phyloP scores from a whole-genome alignment of 139 green algal species.

The Pleodorina starrii region DNA sequence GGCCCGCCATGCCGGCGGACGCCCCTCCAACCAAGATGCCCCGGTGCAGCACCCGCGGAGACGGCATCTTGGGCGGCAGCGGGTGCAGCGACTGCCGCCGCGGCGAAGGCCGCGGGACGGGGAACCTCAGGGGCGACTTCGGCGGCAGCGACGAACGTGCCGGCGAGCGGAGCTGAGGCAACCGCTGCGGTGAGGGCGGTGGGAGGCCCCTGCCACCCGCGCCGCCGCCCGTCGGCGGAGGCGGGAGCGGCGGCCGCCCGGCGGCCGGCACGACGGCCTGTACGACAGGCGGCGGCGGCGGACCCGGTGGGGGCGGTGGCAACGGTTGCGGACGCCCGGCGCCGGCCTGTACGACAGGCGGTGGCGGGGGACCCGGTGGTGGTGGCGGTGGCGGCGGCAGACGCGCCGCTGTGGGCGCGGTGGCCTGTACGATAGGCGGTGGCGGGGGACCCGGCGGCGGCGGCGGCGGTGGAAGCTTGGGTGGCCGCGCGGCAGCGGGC shows the following conservation, averaged over 20 bases:
- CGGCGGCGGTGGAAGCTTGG: no score
- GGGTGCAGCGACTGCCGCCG: neutral
- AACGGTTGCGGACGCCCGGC: neutral
- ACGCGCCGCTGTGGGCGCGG: no score
- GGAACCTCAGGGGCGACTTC: no score
- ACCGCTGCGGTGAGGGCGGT: no score
- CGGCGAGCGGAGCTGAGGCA: neutral
- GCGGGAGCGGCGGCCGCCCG: neutral
- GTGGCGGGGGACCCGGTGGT: neutral
- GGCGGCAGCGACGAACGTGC: neutral
- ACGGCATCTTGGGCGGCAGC: neutral
- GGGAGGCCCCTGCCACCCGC: no score
- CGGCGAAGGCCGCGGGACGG: no score
- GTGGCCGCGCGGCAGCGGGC: no score
- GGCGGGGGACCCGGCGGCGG: no score
- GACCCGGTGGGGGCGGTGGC: neutral
- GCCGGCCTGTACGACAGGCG: neutral
- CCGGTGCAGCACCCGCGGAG: neutral
- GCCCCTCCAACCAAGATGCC: neutral
- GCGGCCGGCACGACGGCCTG: neutral
- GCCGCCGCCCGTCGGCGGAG: no score
- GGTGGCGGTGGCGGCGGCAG: neutral
- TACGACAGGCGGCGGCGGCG: neutral
- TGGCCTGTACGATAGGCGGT: no score
- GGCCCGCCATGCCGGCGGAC: neutral